Percentiles rank a stretch among this genome's conserved stretches.
phyloP scores from a whole-genome alignment of 2,329 filamentous ascomycete genomes.

The Zymoseptoria brevis region DNA sequence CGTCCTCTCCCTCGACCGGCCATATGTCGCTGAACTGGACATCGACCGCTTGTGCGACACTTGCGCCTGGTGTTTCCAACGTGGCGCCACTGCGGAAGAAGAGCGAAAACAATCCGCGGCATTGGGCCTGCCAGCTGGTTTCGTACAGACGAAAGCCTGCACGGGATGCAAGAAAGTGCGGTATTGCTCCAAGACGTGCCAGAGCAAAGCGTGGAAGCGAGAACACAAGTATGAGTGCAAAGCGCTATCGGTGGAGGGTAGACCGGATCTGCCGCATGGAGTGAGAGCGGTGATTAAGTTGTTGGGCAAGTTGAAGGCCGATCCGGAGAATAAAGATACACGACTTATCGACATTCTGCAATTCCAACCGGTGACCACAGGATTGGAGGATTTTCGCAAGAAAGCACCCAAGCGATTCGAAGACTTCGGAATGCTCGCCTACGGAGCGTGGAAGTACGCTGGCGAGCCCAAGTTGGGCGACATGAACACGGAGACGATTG shows the following conservation, averaged over 20 bases:
- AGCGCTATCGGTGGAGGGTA: conserved; percentile 37
- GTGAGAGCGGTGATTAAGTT: conserved; percentile 50
- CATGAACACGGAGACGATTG: conserved; percentile 14
- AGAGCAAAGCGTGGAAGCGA: conserved; percentile 51
- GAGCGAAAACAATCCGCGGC: conserved; percentile 28
- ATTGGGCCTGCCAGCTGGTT: conserved; percentile 21
- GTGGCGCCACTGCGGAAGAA: conserved; percentile 11
- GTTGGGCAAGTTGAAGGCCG: conserved; percentile 28
- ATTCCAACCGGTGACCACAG: conserved; percentile 29
- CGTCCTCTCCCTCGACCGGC: conserved; percentile 43
- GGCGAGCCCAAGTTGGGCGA: conserved; percentile 21
- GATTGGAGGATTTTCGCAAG: conserved; percentile 42
- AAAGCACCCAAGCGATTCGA: conserved; percentile 37
- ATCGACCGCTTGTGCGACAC: conserved; percentile 44
- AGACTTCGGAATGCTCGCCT: conserved; percentile 45
- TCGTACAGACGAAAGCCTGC: conserved; percentile 43
- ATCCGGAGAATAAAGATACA: conserved; percentile 19
- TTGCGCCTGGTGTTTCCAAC: conserved; percentile 50
- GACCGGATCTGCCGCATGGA: conserved; percentile 44
- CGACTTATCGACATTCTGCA: conserved; percentile 19
- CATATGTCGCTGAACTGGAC: conserved; percentile 49
- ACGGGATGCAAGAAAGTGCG: conserved; percentile 50
- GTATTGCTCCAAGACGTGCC: conserved; percentile 56
- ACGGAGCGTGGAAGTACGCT: conserved; percentile 48
- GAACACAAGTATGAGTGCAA: conserved; percentile 54